Percentiles rank a stretch among this genome's conserved stretches.
phyloP scores from a whole-genome alignment of 2,329 filamentous ascomycete species.

The Aciculosporium take region DNA sequence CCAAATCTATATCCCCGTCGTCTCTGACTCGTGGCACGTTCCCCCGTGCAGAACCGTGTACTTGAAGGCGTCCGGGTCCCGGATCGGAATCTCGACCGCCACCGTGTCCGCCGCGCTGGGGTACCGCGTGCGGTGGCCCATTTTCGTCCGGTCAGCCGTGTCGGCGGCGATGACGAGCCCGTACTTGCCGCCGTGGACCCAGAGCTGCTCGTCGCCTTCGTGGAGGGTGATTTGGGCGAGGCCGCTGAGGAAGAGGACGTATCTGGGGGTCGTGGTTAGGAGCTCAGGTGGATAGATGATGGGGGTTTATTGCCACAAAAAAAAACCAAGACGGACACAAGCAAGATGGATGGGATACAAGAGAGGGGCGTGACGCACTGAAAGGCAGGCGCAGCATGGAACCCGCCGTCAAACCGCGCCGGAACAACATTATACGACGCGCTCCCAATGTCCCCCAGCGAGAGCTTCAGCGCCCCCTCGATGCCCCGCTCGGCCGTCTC shows the following conservation, averaged over 20 bases:
- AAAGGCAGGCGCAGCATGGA: slow-evolving; percentile 26
- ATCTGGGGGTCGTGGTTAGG: slow-evolving; percentile 12
- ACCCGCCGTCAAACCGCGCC: slow-evolving; percentile 22
- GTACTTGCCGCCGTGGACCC: slow-evolving; percentile 24
- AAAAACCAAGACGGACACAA: not conserved
- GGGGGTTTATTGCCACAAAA: too few relatives aligned
- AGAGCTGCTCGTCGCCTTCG: slow-evolving; percentile 21
- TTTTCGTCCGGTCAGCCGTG: slow-evolving; percentile 22
- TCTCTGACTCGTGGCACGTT: slow-evolving; percentile 1
- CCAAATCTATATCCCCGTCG: not conserved
- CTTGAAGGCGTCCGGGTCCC: slow-evolving; percentile 1
- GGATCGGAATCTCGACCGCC: slow-evolving; percentile 13
- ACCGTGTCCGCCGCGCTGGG: slow-evolving; percentile 23
- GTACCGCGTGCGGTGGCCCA: slow-evolving; percentile 28
- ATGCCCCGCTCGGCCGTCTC: slow-evolving; percentile 19
- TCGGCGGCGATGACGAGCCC: slow-evolving; percentile 29
- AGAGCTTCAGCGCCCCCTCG: slow-evolving; percentile 15
- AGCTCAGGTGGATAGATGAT: too few relatives aligned
- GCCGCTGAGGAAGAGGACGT: slow-evolving; percentile 24
- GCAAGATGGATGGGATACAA: too few relatives aligned
- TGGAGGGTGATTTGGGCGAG: slow-evolving; percentile 26
- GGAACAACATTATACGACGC: slow-evolving; percentile 24
- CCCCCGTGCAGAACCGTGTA: slow-evolving; percentile 6
- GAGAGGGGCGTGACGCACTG: slow-evolving; percentile 19
- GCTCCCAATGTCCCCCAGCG: slow-evolving; percentile 19